Evolutionary conservation across 2,329 filamentous ascomycete species (phyloP).

Genomic region (Colletotrichum spinosum): DNA sequence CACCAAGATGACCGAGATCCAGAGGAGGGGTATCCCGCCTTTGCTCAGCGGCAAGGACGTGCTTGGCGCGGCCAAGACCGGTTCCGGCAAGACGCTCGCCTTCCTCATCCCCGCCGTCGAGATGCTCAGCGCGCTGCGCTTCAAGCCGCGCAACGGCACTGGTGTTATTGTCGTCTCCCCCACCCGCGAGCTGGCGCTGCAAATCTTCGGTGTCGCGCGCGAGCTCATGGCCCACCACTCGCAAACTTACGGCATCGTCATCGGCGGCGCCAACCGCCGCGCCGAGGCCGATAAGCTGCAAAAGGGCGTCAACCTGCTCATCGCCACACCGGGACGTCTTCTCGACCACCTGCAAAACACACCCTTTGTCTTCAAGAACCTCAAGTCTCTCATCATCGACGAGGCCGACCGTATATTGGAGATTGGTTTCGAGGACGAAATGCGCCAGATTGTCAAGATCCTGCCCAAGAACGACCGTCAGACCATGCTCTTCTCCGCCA

Average conservation of each 20-base stretch:
- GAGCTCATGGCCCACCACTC: slow-evolving; percentile 94
- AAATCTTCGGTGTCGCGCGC: slow-evolving; percentile 94
- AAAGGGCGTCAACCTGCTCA: slow-evolving; percentile 94
- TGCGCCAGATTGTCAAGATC: slow-evolving; percentile 96
- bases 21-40: slow-evolving; percentile 87
- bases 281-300: slow-evolving; percentile 94
- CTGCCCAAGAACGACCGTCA: slow-evolving; percentile 88
- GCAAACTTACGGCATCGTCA: slow-evolving; percentile 95
- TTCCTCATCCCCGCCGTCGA: slow-evolving; percentile 96
- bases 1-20: slow-evolving; percentile 95
- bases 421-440: slow-evolving; percentile 98
- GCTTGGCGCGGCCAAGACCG: slow-evolving; percentile 94
- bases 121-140: slow-evolving; percentile 88
- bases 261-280: slow-evolving; percentile 90
- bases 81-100: slow-evolving; percentile 93
- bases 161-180: slow-evolving; percentile 94
- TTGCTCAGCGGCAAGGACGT: slow-evolving; percentile 91
- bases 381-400: slow-evolving; percentile 93
- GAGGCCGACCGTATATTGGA: slow-evolving; percentile 97
- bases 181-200: slow-evolving; percentile 91
- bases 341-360: slow-evolving; percentile 96
- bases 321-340: slow-evolving; percentile 91
- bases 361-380: slow-evolving; percentile 90
- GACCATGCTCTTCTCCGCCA: slow-evolving; percentile 98
- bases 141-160: slow-evolving; percentile 94